Evolutionary conservation across 805 yeast species (phyloP).

Genomic region (Kluyveromyces aestuarii): DNA sequence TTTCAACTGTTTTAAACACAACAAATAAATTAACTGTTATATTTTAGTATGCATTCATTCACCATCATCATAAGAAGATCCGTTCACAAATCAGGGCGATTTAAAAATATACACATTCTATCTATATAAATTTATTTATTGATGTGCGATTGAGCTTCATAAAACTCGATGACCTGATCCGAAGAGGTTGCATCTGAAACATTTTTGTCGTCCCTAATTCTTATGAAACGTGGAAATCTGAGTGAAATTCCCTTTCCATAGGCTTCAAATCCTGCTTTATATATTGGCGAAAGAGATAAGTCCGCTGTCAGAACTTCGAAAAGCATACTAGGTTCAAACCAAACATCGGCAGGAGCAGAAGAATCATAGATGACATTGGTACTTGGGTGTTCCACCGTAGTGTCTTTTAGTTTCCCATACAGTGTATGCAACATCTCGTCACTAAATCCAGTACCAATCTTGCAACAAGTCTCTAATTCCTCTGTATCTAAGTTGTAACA

Average conservation of each 20-base stretch:
- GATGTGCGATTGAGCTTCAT: slow-evolving; percentile 54
- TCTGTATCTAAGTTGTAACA: slow-evolving; percentile 87
- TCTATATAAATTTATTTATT: neutral
- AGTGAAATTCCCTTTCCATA: slow-evolving; percentile 79
- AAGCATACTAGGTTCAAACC: slow-evolving; percentile 81
- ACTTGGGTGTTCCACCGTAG: slow-evolving; percentile 57
- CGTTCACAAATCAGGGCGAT: no score
- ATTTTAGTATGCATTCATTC: no score
- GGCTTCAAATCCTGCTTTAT: slow-evolving; percentile 69
- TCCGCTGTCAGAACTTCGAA: slow-evolving; percentile 93
- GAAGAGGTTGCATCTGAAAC: slow-evolving; percentile 82
- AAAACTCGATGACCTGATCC: slow-evolving; percentile 76
- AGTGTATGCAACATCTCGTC: slow-evolving; percentile 68
- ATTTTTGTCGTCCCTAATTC: slow-evolving; percentile 78
- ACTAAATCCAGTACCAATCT: slow-evolving; percentile 94
- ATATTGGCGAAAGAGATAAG: slow-evolving; percentile 77
- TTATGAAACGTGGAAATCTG: slow-evolving; percentile 78
- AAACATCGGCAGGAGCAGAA: slow-evolving; percentile 77
- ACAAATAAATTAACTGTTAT: no score
- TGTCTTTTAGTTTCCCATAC: slow-evolving; percentile 52
- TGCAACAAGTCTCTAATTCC: slow-evolving; percentile 90
- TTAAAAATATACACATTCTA: neutral
- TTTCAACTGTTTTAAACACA: no score
- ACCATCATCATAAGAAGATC: no score
- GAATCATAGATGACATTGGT: slow-evolving; percentile 61